Percentiles rank a stretch among this genome's conserved stretches.
phyloP scores from a whole-genome alignment of 306 rosid genomes.

The Fagus sylvatica region DNA sequence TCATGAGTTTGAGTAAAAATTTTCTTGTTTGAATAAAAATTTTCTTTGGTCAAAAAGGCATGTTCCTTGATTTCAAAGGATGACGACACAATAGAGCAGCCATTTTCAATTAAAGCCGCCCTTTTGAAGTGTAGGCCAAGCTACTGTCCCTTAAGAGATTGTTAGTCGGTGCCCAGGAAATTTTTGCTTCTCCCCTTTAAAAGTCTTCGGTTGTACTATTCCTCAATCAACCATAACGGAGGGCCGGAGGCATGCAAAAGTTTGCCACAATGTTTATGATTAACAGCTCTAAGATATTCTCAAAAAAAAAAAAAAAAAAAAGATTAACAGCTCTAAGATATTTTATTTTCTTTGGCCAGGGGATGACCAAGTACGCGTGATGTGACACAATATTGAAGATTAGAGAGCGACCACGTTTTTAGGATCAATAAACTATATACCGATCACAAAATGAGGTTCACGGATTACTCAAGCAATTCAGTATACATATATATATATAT shows the following conservation, averaged over 20 bases:
- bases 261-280: not conserved
- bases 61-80: conserved; percentile 21
- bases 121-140: conserved; percentile 6
- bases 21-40: conserved; percentile 7
- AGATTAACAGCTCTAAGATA: too few relatives aligned
- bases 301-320: too few relatives aligned
- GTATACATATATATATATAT: not conserved
- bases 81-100: conserved; percentile 1
- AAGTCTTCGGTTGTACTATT: conserved; percentile 5
- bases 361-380: not conserved
- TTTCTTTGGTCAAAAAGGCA: conserved; percentile 28
- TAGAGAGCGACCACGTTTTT: not conserved
- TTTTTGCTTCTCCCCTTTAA: not conserved
- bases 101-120: conserved; percentile 16
- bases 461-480: not conserved
- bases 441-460: not conserved
- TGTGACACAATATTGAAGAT: not conserved
- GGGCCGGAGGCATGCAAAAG: not conserved
- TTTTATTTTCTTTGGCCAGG: not conserved
- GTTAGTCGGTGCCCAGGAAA: not conserved
- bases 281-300: too few relatives aligned
- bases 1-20: conserved; percentile 6
- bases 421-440: not conserved
- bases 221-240: not conserved
- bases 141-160: not conserved